Base-by-base conservation (phyloP, 495 filamentous ascomycete species). In the Aspergillus funiculosus region DNA sequence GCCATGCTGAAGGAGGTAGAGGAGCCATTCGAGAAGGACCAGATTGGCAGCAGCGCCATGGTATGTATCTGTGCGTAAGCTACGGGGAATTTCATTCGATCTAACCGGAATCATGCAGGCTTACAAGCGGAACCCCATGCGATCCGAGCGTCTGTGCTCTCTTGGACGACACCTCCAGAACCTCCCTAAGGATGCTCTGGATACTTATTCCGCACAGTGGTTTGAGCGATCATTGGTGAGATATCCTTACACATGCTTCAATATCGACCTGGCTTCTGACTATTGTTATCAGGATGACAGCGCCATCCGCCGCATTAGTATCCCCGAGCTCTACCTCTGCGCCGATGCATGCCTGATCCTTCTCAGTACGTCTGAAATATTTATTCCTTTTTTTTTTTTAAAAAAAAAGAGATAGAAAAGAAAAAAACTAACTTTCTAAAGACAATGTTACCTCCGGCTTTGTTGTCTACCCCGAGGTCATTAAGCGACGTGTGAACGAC, bases 121-220 rank as follows among this genome's bases (percentile, higher is more conserved):
- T 6, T 97, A 92, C 70, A 96, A 95, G 71, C 74, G 84, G 37
- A 94, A 94, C 66, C 85, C 85, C 11, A 94, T 94, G 86, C 82
- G 90, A 30, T 86, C 74, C 29, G 92, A 98, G 68, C 77, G 90
- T 51, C 79, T 95, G 46, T 87, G 77, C 65, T 77, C 77, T 14
- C 78, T 98, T 8, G 85, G 84, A 26, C 80, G 87, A 86, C 71
- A 72, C 56, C 66, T 72, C 38, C 62, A 69, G 59, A 85, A 81
- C 56, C 69, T 85, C 28, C 78, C 79, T 35, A 79, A 79, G 52
- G 78, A 85, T 54, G 81, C 80, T 44, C 64, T 82, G 22, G 80
- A 87, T 58, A 97, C 91, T 8, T 89, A 85, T 61, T 73, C 83
- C 15, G 75, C 76, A 13, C 90, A 95, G 62, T 95, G 90, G 90